Conservation (phyloP, 352 stramenopile genomes). For the Phytophthora macrochlamydospora region DNA sequence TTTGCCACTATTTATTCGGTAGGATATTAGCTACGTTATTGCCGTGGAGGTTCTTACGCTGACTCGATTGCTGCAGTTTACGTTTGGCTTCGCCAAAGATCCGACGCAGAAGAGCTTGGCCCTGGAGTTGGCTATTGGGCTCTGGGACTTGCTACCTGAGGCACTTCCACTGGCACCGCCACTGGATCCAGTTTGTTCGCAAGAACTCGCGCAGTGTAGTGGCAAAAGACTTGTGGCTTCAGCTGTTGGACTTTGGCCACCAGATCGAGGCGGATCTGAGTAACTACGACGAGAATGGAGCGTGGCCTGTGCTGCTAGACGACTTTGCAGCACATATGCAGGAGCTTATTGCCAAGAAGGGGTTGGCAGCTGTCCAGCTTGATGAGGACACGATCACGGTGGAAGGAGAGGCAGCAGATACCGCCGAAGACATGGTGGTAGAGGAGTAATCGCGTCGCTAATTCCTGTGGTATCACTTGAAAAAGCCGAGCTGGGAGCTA, state of each 20-base stretch:
- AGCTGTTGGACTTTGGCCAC: slow-evolving; percentile 81
- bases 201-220: slow-evolving; percentile 75
- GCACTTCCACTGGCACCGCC: slow-evolving; percentile 65
- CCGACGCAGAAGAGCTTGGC: slow-evolving; percentile 80
- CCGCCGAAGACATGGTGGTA: slow-evolving; percentile 55
- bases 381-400: slow-evolving; percentile 37
- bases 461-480: slow-evolving; percentile 1
- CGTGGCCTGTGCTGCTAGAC: slow-evolving; percentile 86
- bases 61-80: slow-evolving; percentile 52
- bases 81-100: slow-evolving; percentile 86
- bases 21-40: neutral
- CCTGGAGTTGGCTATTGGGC: slow-evolving; percentile 66
- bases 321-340: slow-evolving; percentile 81
- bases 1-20: slow-evolving; percentile 89
- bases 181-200: slow-evolving; percentile 77
- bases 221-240: slow-evolving; percentile 87
- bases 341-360: slow-evolving; percentile 49
- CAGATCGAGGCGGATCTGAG: slow-evolving; percentile 75
- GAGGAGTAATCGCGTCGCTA: slow-evolving; percentile 34
- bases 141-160: slow-evolving; percentile 76
- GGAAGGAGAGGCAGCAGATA: slow-evolving; percentile 37
- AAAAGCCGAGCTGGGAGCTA: neutral
- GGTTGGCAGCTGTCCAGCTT: slow-evolving; percentile 46
- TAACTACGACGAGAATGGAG: slow-evolving; percentile 89
- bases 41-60: neutral